Conservation (phyloP, 228 moss, liverwort and hornwort species). For the Sphagnum magellanicum region DNA sequence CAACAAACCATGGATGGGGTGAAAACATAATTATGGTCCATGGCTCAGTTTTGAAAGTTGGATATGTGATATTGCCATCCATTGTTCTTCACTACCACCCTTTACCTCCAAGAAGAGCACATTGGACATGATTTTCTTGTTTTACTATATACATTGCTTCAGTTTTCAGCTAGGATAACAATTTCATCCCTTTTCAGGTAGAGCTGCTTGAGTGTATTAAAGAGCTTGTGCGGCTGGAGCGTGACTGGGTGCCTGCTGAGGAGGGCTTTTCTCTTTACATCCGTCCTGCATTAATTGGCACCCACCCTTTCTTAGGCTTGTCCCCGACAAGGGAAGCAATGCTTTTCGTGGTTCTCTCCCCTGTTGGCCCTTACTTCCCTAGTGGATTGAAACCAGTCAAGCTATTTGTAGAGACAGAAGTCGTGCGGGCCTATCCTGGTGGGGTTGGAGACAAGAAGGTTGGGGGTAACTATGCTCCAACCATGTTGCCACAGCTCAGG, state of each 20-base stretch:
- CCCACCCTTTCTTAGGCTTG: conserved; percentile 77
- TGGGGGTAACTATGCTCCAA: conserved; percentile 77
- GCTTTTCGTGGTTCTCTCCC: conserved; percentile 71
- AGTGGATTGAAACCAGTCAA: conserved; percentile 60
- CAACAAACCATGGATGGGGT: no score
- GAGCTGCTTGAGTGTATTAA: conserved; percentile 79
- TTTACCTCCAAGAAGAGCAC: no score
- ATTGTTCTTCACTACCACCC: no score
- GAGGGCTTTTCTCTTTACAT: conserved; percentile 88
- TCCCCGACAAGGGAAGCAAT: conserved; percentile 55
- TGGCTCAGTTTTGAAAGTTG: no score
- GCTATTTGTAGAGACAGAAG: conserved; percentile 63
- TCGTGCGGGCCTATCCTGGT: conserved; percentile 78
- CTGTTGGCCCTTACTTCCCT: conserved; percentile 80
- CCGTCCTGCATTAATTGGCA: conserved; percentile 73
- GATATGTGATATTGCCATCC: no score
- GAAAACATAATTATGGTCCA: no score
- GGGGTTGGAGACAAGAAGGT: conserved; percentile 75
- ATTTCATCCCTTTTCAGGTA: conserved; percentile 20
- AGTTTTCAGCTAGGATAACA: no score
- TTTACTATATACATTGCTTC: no score
- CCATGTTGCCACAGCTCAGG: conserved; percentile 51
- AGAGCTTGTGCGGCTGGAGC: conserved; percentile 68
- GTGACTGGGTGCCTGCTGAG: conserved; percentile 74
- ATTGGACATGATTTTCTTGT: no score